Base-by-base conservation (phyloP, 192 early-diverging fungal genomes). In the Phlyctochytrium planicorne region DNA sequence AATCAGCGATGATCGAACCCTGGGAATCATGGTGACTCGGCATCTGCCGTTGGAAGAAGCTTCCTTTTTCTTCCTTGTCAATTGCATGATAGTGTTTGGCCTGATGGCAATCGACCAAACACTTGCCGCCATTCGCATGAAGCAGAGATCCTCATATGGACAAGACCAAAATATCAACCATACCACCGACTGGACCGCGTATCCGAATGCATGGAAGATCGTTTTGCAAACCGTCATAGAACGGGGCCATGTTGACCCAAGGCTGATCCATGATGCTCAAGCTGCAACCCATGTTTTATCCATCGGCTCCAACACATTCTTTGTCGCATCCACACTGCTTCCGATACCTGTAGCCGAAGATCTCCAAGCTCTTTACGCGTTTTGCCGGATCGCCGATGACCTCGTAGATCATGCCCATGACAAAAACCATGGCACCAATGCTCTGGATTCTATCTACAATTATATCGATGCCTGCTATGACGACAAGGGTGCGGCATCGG, bases 1-100 rank as follows among this genome's bases (percentile, higher is more conserved):
- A 12, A 86, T 86, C 67, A 72, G 68, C 59, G 31, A 52, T 24
- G 35, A 59, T 30, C 74, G 75, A 34, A 78, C 73, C 52, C 68
- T 74, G 14, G 78, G 81, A 2, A 66, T 66, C 34, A 69, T 79
- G 37, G 59, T 86, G 3, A 57, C 55, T 10, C 6, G 25, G 12
- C 40, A 74, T 62, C 70, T 86, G 1, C 84, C 84, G 0, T 17
- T 86, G 14, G 84, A 86, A 67, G 84, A 86, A 68, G 71, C 75
- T 10, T 69, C 83, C 17, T 86, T 86, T 53, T 74, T 81, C 37
- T 47, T 86, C 34, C 63, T 85, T n/a, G 74, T 75, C 30, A 78
- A 78, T 37, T 69, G 64, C 32, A 75, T 78, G 73, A 57, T 78
- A 25, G 74, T 77, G 25, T 63, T 59, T 72, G 75, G 75, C 3